A percentile compares a stretch with the other conserved stretches of the same genome.
Conservation (phyloP, 345 rosid genomes). For the Turnera subulata region DNA sequence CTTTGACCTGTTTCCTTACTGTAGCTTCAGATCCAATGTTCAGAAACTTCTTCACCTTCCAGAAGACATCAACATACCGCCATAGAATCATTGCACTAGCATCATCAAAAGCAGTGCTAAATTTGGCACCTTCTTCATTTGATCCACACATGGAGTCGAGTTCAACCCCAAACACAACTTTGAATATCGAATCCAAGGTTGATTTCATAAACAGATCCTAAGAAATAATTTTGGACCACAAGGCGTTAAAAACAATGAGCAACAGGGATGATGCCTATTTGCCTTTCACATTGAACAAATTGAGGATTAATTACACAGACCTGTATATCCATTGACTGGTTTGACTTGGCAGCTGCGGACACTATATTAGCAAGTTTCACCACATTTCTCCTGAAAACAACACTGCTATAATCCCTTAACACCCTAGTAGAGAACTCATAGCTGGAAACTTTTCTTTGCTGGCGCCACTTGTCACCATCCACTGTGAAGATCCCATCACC, state of each 20-base stretch:
- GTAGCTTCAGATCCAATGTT: slow-evolving; percentile 56
- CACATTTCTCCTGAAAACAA: slow-evolving; percentile 23
- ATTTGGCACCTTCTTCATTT: slow-evolving; percentile 34
- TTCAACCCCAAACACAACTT: slow-evolving; percentile 58
- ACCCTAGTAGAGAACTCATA: slow-evolving; percentile 30
- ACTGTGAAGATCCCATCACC: slow-evolving; percentile 43
- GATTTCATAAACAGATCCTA: slow-evolving; percentile 63
- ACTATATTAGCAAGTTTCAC: slow-evolving; percentile 24
- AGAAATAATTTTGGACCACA: neutral
- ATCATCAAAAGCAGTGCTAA: slow-evolving; percentile 53
- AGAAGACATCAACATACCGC: slow-evolving; percentile 50
- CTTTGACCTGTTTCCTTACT: slow-evolving; percentile 36
- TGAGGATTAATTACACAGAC: neutral
- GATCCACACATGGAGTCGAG: slow-evolving; percentile 51
- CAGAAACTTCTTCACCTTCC: slow-evolving; percentile 52
- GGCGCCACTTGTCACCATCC: slow-evolving; percentile 42
- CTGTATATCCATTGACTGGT: slow-evolving; percentile 24
- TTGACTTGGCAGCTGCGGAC: slow-evolving; percentile 18
- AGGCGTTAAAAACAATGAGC: neutral
- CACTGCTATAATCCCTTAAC: slow-evolving; percentile 31
- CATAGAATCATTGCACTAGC: slow-evolving; percentile 43
- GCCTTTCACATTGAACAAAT: no score
- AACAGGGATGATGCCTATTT: neutral
- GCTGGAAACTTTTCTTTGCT: slow-evolving; percentile 35
- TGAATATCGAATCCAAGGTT: slow-evolving; percentile 56